phyloP scores from a whole-genome alignment of 2,329 filamentous ascomycete species.

The Pseudogymnoascus sp. region DNA sequence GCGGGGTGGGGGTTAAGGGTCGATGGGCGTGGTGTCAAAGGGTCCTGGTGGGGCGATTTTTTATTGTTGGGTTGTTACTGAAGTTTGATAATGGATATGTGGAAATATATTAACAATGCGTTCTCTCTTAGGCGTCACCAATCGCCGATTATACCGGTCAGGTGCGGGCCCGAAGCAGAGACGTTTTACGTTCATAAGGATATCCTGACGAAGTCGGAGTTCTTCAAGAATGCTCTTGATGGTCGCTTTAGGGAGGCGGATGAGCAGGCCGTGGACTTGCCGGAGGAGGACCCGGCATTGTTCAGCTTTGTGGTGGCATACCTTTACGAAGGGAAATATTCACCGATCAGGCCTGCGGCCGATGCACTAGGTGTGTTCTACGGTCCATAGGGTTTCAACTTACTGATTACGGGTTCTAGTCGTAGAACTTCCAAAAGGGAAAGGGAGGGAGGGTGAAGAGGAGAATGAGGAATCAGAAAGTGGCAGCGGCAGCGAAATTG shows the following conservation, averaged over 20 bases:
- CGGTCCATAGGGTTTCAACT: background rate
- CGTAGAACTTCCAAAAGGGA: constrained; percentile 30
- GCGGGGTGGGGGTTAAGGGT: background rate
- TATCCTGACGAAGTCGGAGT: constrained; percentile 39
- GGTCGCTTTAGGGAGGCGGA: constrained; percentile 40
- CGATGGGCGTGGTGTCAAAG: background rate
- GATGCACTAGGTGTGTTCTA: constrained; percentile 31
- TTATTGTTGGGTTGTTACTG: background rate
- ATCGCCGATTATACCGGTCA: constrained; percentile 37
- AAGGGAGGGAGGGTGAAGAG: constrained; percentile 34
- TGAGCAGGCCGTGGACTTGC: constrained; percentile 39
- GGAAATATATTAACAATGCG: constrained; percentile 13
- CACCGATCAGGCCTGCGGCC: constrained; percentile 37
- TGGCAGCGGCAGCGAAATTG: constrained; percentile 18
- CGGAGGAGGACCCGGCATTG: constrained; percentile 42
- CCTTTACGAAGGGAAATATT: constrained; percentile 40
- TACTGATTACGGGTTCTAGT: constrained; percentile 11
- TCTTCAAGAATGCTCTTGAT: constrained; percentile 41
- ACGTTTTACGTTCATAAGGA: constrained; percentile 41
- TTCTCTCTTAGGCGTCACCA: constrained; percentile 34
- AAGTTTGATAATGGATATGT: background rate
- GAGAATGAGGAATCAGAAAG: constrained; percentile 28
- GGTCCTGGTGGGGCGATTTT: constrained; percentile 9
- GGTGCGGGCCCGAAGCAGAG: constrained; percentile 38
- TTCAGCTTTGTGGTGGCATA: constrained; percentile 46